Evolutionary conservation across 331 rosid genomes (phyloP).

Genomic region (Stylosanthes scabra): DNA sequence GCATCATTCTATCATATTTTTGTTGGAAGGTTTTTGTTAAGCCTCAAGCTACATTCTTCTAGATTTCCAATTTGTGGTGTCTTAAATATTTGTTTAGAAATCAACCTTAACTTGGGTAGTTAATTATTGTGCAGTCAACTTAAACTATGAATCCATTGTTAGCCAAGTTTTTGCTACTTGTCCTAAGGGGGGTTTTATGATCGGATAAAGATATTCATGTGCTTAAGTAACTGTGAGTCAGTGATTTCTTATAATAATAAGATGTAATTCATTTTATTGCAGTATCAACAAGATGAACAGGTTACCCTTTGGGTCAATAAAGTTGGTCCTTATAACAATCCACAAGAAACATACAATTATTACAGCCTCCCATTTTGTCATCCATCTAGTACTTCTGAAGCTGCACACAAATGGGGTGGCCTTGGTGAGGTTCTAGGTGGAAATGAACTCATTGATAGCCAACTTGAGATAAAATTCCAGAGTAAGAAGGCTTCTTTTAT

Average conservation of each 20-base stretch:
- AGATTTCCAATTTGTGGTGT: not conserved
- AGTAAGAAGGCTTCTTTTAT: slow-evolving; percentile 53
- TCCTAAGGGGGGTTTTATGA: slow-evolving; percentile 17
- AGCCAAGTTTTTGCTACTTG: not conserved
- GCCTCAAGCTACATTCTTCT: not conserved
- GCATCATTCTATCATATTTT: not conserved
- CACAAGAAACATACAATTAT: slow-evolving; percentile 99
- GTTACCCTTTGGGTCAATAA: slow-evolving; percentile 98
- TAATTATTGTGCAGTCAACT: not conserved
- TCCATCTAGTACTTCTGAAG: slow-evolving; percentile 57
- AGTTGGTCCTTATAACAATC: slow-evolving; percentile 98
- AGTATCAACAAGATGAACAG: slow-evolving; percentile 75
- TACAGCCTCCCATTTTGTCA: slow-evolving; percentile 95
- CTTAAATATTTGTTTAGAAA: slow-evolving; percentile 20
- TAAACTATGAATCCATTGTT: not conserved
- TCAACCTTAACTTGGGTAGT: not conserved
- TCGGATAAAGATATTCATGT: not conserved
- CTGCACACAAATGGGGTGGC: slow-evolving; percentile 99
- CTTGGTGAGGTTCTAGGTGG: slow-evolving; percentile 99
- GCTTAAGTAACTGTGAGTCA: not conserved
- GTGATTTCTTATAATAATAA: slow-evolving; percentile 32
- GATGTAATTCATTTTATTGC: slow-evolving; percentile 45
- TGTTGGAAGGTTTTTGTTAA: slow-evolving; percentile 9
- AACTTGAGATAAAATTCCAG: slow-evolving; percentile 72
- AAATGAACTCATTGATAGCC: slow-evolving; percentile 96